Conservation (phyloP, 202 grass and related monocot species). For the Panicum hallii region DNA sequence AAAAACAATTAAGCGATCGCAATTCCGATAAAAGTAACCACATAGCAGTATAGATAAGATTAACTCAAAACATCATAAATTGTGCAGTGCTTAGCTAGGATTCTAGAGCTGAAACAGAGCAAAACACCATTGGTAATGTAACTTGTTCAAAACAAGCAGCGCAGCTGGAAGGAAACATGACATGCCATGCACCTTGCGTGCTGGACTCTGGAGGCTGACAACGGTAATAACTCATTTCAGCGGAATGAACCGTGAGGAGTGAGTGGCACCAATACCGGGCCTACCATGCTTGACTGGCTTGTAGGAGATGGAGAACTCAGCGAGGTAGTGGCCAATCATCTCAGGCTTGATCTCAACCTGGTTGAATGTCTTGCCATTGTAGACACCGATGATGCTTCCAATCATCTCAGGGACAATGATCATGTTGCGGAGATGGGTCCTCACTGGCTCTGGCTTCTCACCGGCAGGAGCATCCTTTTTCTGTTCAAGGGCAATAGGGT, state of each 20-base stretch:
- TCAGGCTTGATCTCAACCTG: constrained; percentile 91
- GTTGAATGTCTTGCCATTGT: constrained; percentile 91
- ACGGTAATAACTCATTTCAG: constrained; percentile 59
- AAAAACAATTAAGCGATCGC: too few relatives aligned
- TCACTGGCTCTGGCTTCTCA: constrained; percentile 86
- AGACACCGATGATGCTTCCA: constrained; percentile 77
- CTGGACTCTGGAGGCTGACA: background rate
- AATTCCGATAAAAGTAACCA: background rate
- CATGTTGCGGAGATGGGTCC: constrained; percentile 90
- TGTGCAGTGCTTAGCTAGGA: constrained; percentile 7
- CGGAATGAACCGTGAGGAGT: constrained; percentile 82
- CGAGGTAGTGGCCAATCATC: constrained; percentile 93
- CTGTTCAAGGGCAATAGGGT: constrained; percentile 31
- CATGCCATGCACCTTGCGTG: background rate
- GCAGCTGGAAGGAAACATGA: background rate
- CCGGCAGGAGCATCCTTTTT: constrained; percentile 82
- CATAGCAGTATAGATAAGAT: constrained; percentile 15
- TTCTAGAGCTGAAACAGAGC: constrained; percentile 11
- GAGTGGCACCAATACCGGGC: constrained; percentile 85
- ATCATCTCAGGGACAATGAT: constrained; percentile 96
- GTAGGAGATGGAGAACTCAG: constrained; percentile 87
- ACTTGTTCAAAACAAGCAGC: constrained; percentile 8
- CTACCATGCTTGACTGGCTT: constrained; percentile 88
- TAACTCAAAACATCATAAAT: background rate
- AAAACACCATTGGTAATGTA: constrained; percentile 12